These are phyloP conservation scores for Corniculantispora saksenae DNA, from an alignment of 2,329 filamentous ascomycete species.

Conservation along the genomic window DNA sequence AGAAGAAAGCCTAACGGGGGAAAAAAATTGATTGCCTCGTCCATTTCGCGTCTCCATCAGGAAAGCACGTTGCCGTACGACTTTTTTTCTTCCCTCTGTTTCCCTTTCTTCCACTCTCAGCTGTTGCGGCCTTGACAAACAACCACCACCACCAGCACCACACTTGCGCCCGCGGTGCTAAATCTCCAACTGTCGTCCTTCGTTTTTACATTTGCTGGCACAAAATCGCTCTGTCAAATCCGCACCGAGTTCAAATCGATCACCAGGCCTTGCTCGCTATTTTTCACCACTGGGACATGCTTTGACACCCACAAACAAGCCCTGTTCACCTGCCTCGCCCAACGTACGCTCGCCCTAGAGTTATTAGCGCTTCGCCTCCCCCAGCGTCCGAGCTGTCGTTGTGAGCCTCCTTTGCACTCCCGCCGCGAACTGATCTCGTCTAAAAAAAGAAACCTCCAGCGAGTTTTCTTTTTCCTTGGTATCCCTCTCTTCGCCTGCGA, in stretches of 20 bases:
- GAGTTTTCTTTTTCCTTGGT: not conserved
- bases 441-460: not conserved
- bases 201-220: not conserved
- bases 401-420: not conserved
- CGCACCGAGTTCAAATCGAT: too few relatives aligned
- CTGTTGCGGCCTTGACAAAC: not conserved
- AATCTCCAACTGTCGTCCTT: not conserved
- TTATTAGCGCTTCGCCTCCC: not conserved
- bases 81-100: not conserved
- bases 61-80: not conserved
- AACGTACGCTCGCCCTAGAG: not conserved
- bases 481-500: not conserved
- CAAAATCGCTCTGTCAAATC: too few relatives aligned
- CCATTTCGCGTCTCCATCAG: not conserved
- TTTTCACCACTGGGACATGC: not conserved
- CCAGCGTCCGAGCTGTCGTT: not conserved
- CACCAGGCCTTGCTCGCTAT: not conserved
- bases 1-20: not conserved
- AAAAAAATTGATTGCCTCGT: slow-evolving; percentile 8
- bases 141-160: not conserved
- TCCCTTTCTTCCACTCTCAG: not conserved
- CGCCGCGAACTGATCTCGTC: not conserved
- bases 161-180: not conserved
- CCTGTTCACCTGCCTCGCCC: not conserved
- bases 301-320: not conserved